phyloP scores from a whole-genome alignment of 176 grass and related monocot species.

The Phoenix dactylifera region DNA sequence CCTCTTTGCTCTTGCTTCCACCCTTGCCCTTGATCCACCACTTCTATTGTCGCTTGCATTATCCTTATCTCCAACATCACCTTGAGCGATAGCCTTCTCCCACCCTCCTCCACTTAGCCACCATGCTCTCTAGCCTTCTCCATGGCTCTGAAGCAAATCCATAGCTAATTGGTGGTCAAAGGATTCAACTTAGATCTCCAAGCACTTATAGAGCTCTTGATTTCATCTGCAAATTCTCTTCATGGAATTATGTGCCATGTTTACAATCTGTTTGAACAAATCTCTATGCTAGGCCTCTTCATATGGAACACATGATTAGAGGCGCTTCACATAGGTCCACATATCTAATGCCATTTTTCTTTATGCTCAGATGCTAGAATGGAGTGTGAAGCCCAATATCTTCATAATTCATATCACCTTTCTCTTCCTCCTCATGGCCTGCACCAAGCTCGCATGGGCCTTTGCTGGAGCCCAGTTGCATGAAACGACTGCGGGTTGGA shows the following conservation, averaged over 20 bases:
- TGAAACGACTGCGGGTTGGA: slow-evolving; percentile 8
- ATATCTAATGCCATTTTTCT: slow-evolving; percentile 1
- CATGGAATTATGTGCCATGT: slow-evolving; percentile 29
- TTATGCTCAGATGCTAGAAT: slow-evolving; percentile 10
- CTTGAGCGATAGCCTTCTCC: too few species aligned
- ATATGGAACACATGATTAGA: slow-evolving; percentile 38
- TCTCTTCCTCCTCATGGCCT: slow-evolving; percentile 34
- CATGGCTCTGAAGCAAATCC: slow-evolving; percentile 24
- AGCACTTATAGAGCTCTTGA: slow-evolving; percentile 18
- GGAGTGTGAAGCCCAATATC: slow-evolving; percentile 4
- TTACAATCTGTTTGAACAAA: slow-evolving; percentile 28
- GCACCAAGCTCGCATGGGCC: slow-evolving; percentile 6
- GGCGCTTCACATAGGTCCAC: slow-evolving; percentile 11
- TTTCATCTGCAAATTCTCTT: slow-evolving; percentile 11
- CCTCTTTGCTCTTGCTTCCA: too few species aligned
- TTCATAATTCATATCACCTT: slow-evolving; percentile 22
- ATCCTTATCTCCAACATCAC: too few species aligned
- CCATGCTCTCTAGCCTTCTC: too few species aligned
- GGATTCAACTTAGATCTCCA: slow-evolving; percentile 11
- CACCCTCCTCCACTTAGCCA: too few species aligned
- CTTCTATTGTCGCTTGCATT: too few species aligned
- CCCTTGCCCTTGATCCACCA: too few species aligned
- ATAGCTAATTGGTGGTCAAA: slow-evolving; percentile 22
- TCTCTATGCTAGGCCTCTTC: slow-evolving; percentile 30
- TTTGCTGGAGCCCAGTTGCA: slow-evolving; percentile 26